Evolutionary conservation across 2,329 filamentous ascomycete species (phyloP).

Genomic region (Fusarium duplospermum): DNA sequence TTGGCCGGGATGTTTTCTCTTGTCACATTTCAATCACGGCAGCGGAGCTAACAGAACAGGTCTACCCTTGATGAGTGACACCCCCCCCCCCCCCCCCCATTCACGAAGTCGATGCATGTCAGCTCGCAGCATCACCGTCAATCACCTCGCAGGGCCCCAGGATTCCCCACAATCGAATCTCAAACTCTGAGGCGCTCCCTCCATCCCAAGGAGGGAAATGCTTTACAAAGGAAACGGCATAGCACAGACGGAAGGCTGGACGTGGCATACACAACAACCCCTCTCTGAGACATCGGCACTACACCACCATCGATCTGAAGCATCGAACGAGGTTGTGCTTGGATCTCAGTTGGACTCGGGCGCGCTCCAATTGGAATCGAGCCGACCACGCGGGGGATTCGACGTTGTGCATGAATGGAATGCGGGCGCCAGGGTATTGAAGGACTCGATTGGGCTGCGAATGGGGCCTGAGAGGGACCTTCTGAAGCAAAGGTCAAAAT

Average conservation of each 20-base stretch:
- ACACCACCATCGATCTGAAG: constrained; percentile 4
- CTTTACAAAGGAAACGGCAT: not conserved
- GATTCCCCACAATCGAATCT: constrained; percentile 27
- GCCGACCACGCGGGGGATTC: constrained; percentile 31
- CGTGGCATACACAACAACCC: not conserved
- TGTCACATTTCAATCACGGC: constrained; percentile 19
- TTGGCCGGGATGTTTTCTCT: not conserved
- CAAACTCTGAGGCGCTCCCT: constrained; percentile 4
- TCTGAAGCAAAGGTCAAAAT: not conserved
- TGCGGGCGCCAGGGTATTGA: constrained; percentile 16
- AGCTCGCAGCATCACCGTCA: constrained; percentile 12
- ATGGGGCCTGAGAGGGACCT: constrained; percentile 16
- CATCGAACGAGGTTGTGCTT: constrained; percentile 11
- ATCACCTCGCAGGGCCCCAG: constrained; percentile 26
- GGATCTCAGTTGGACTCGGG: constrained; percentile 22
- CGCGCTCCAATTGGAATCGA: constrained; percentile 38
- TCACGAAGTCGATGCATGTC: constrained; percentile 1
- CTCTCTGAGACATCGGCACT: constrained; percentile 10
- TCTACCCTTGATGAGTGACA: not conserved
- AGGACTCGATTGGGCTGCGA: constrained; percentile 19
- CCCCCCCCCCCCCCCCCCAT: too few species aligned
- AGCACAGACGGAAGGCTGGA: not conserved
- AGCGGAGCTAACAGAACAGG: not conserved
- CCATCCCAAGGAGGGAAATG: not conserved
- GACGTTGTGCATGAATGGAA: constrained; percentile 34